Percentiles rank a stretch among this genome's conserved stretches.
Evolutionary conservation across 192 early-diverging fungal genomes (phyloP).

Genomic region (Radiomyces spectabilis): DNA sequence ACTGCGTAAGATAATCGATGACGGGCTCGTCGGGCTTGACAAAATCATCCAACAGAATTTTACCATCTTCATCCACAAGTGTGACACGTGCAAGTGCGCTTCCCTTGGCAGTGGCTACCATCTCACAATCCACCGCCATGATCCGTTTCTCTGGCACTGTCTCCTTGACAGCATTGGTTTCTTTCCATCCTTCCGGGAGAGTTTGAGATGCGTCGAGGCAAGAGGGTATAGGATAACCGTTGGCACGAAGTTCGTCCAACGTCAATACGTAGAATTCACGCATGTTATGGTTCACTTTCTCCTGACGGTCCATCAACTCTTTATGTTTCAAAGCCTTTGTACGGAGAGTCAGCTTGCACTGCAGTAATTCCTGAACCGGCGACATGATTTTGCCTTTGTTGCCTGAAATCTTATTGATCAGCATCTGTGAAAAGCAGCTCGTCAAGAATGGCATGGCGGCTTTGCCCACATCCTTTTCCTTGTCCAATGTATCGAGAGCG

Average conservation of each 20-base stretch:
- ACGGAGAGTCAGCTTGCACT: conserved; percentile 27
- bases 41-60: conserved; percentile 37
- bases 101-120: conserved; percentile 34
- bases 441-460: conserved; percentile 17
- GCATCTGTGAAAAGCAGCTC: conserved; percentile 13
- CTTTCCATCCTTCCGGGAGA: conserved; percentile 35
- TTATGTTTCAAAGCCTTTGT: conserved; percentile 27
- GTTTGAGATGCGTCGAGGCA: conserved; percentile 10
- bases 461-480: conserved; percentile 3
- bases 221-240: conserved; percentile 36
- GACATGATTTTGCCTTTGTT: conserved; percentile 24
- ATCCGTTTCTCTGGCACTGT: conserved; percentile 19
- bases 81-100: conserved; percentile 45
- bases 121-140: conserved; percentile 57
- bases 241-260: conserved; percentile 30
- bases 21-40: conserved; percentile 46
- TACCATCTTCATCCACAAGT: conserved; percentile 32
- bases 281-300: background rate
- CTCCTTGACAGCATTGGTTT: conserved; percentile 26
- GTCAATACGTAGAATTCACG: conserved; percentile 29
- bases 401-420: conserved; percentile 28
- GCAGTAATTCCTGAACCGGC: conserved; percentile 33
- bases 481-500: background rate
- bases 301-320: conserved; percentile 18
- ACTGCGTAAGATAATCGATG: conserved; percentile 46